Evolutionary conservation across 768 basidiomycete species (phyloP).

Genomic region (Gloeophyllum trabeum): DNA sequence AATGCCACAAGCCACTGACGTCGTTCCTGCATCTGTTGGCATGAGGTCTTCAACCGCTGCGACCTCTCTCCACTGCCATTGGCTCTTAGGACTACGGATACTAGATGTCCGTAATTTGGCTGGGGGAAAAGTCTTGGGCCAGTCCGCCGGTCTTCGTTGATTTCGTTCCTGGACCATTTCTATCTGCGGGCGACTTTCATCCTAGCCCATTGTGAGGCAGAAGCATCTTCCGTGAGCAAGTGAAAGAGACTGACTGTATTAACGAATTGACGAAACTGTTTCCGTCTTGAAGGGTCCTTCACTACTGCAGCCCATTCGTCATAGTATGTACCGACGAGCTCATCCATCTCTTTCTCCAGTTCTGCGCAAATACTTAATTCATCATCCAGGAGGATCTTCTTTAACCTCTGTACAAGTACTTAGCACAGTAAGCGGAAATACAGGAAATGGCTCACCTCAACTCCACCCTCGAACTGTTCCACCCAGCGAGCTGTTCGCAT

Average conservation of each 20-base stretch:
- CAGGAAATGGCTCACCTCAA: constrained; percentile 30
- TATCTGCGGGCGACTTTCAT: constrained; percentile 28
- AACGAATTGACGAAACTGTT: constrained; percentile 51
- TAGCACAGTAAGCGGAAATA: not conserved
- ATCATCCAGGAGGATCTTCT: constrained; percentile 55
- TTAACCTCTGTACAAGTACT: constrained; percentile 36
- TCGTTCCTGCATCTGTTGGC: constrained; percentile 32
- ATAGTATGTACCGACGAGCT: constrained; percentile 51
- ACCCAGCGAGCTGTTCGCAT: constrained; percentile 69
- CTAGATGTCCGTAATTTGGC: constrained; percentile 29
- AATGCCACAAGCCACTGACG: constrained; percentile 19
- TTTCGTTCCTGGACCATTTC: constrained; percentile 51
- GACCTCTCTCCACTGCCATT: constrained; percentile 49
- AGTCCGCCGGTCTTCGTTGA: constrained; percentile 54
- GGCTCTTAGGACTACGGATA: constrained; percentile 29
- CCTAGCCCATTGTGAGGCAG: constrained; percentile 10
- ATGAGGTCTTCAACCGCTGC: constrained; percentile 36
- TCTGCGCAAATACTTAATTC: constrained; percentile 62
- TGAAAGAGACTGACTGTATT: constrained; percentile 33
- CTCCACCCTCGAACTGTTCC: constrained; percentile 56
- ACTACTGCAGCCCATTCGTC: constrained; percentile 66
- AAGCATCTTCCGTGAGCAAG: no score
- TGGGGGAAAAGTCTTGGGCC: constrained; percentile 45
- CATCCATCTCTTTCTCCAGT: constrained; percentile 54
- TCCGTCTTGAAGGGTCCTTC: constrained; percentile 31